phyloP scores from a whole-genome alignment of 169 alveolate genomes.

The Plasmodium knowlesi region DNA sequence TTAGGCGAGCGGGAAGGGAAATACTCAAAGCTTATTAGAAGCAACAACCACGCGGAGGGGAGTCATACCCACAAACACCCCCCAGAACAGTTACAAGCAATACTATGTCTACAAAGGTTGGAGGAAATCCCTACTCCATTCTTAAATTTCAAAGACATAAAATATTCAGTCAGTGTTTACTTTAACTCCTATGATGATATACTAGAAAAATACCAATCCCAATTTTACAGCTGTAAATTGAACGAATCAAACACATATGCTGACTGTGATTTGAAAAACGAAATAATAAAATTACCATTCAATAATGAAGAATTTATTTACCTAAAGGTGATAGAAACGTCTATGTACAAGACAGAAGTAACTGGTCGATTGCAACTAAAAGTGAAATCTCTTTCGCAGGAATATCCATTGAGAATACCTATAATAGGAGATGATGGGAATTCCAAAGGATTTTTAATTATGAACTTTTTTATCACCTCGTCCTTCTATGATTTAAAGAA shows the following conservation, averaged over 20 bases:
- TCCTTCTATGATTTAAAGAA: conserved; percentile 77
- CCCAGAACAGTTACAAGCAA: conserved; percentile 46
- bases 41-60: not conserved
- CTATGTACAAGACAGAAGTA: conserved; percentile 77
- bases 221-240: conserved; percentile 75
- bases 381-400: conserved; percentile 79
- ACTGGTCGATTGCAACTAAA: conserved; percentile 83
- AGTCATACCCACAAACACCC: not conserved
- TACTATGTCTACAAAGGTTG: conserved; percentile 76
- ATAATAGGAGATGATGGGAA: conserved; percentile 83
- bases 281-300: conserved; percentile 81
- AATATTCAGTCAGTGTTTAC: conserved; percentile 80
- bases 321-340: conserved; percentile 81
- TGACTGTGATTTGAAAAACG: conserved; percentile 81
- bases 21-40: conserved; percentile 26
- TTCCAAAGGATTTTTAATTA: conserved; percentile 78
- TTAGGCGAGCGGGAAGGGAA: not conserved
- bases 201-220: conserved; percentile 76
- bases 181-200: conserved; percentile 82
- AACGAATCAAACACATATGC: conserved; percentile 67
- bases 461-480: conserved; percentile 78
- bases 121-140: conserved; percentile 81
- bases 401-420: conserved; percentile 81
- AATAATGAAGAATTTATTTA: conserved; percentile 80
- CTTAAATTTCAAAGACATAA: conserved; percentile 53